Evolutionary conservation across 345 rosid species (phyloP), one percentile per base, ranked within the genome.

Genomic region (Syzygium jambos): DNA sequence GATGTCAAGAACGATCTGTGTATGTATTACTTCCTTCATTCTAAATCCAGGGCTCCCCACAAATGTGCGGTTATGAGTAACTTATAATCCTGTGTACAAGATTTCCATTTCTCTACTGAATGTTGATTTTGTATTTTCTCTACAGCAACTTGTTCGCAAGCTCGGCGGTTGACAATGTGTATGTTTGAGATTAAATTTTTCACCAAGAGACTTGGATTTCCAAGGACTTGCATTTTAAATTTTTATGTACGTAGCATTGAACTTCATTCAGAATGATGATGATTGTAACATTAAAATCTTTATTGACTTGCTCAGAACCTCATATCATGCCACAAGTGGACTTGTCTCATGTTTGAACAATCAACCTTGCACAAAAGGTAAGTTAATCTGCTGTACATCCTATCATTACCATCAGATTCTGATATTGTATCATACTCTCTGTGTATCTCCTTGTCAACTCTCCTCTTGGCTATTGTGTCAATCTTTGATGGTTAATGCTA

Each of bases 141-240:
- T 61, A 3, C 65, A 93, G 93, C 89, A 93, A 93, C 89, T 86
- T 93, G 83, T 93, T 93, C 84, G 91, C 89, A 25, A 91, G 92
- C 90, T 89, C 89, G 21, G 90, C 87, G 2, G 77, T 34, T 52
- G 87, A 57, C 51, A 90, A 86, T 25, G 59, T 41, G 92, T 91
- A 89, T 78, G 92, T 90, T 51, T 52, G 25, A 14, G 49, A 46
- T 54, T 38, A 7, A 23, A 19, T 22, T 27, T 52, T 73, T 52
- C 25, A 73, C 12, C n/a, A 41, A 21, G 46, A 73, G 51, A 34
- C 19, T 51, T 55, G 30, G 63, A 23, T 19, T 54, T 52, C 9
- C 23, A 30, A 55, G 53, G 82, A 53, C 25, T n/a, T 78, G 83
- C 54, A 63, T 51, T 56, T 46, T 15, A n/a, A 56, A 51, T 34